phyloP scores from a whole-genome alignment of 495 filamentous ascomycete species.

The Elasticomyces elasticus region DNA sequence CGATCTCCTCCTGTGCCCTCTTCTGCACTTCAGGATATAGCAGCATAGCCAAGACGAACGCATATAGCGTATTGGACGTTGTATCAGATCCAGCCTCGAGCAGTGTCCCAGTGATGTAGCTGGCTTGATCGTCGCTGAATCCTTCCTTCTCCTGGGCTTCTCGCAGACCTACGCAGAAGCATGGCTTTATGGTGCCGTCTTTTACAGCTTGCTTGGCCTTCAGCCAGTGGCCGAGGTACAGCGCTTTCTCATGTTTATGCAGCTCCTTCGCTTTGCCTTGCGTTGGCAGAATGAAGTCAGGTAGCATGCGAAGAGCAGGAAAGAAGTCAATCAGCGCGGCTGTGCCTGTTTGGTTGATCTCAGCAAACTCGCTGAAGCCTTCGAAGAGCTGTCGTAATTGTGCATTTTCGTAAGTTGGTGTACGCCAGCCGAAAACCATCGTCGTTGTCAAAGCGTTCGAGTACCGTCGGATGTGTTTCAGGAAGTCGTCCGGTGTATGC shows the following conservation, averaged over 20 bases:
- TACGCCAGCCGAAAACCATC: constrained; percentile 39
- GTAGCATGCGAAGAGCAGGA: constrained; percentile 36
- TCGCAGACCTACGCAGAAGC: constrained; percentile 39
- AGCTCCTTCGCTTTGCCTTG: constrained; percentile 32
- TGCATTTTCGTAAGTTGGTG: constrained; percentile 23
- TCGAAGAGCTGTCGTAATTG: constrained; percentile 37
- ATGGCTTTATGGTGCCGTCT: constrained; percentile 33
- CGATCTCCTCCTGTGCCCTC: constrained; percentile 29
- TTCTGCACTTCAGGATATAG: constrained; percentile 33
- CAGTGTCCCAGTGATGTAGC: constrained; percentile 15
- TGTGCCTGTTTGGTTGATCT: constrained; percentile 38
- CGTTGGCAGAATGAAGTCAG: constrained; percentile 33
- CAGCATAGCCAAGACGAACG: constrained; percentile 38
- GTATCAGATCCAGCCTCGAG: constrained; percentile 46
- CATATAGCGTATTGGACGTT: constrained; percentile 27
- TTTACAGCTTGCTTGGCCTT: constrained; percentile 13
- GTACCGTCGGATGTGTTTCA: constrained; percentile 33
- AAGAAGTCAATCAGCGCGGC: constrained; percentile 43
- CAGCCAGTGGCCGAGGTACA: constrained; percentile 17
- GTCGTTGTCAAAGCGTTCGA: constrained; percentile 6
- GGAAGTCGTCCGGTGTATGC: constrained; percentile 29
- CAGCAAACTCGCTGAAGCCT: constrained; percentile 39
- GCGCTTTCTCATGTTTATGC: constrained; percentile 34
- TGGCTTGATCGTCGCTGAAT: constrained; percentile 14
- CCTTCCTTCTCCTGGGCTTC: constrained; percentile 32